Percentiles rank a stretch among this genome's conserved stretches.
Evolutionary conservation across 495 filamentous ascomycete species (phyloP).

Genomic region (Penicillium ucsense): DNA sequence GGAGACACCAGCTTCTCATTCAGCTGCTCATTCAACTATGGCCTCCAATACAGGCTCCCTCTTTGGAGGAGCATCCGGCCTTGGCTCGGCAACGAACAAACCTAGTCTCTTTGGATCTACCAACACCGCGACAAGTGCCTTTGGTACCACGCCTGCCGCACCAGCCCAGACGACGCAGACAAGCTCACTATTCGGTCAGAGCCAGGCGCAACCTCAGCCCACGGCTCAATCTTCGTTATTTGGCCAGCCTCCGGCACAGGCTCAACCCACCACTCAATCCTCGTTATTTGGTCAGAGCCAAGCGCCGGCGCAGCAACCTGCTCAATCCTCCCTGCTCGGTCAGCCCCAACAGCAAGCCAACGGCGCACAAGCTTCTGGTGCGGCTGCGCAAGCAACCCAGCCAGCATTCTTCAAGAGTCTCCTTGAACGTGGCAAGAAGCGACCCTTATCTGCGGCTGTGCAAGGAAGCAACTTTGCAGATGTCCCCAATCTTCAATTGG

Average conservation of each 20-base stretch:
- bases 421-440: constrained; percentile 60
- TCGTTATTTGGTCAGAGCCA: constrained; percentile 25
- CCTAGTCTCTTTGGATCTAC: constrained; percentile 26
- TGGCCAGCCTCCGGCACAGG: constrained; percentile 22
- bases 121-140: constrained; percentile 23
- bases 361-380: constrained; percentile 9
- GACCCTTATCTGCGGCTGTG: constrained; percentile 27
- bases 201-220: constrained; percentile 24
- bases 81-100: constrained; percentile 20
- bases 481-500: constrained; percentile 59
- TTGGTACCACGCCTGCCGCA: constrained; percentile 14
- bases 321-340: constrained; percentile 23
- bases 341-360: constrained; percentile 18
- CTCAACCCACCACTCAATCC: background rate
- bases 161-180: constrained; percentile 17
- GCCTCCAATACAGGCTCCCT: constrained; percentile 22
- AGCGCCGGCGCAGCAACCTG: constrained; percentile 22
- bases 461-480: constrained; percentile 37
- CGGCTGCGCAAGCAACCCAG: constrained; percentile 29
- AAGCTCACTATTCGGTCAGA: constrained; percentile 21
- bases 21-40: constrained; percentile 3
- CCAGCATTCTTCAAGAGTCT: constrained; percentile 82
- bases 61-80: constrained; percentile 25
- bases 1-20: background rate
- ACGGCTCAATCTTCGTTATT: constrained; percentile 22